Evolutionary conservation across 768 basidiomycete species (phyloP).

Genomic region (Russula vinacea): DNA sequence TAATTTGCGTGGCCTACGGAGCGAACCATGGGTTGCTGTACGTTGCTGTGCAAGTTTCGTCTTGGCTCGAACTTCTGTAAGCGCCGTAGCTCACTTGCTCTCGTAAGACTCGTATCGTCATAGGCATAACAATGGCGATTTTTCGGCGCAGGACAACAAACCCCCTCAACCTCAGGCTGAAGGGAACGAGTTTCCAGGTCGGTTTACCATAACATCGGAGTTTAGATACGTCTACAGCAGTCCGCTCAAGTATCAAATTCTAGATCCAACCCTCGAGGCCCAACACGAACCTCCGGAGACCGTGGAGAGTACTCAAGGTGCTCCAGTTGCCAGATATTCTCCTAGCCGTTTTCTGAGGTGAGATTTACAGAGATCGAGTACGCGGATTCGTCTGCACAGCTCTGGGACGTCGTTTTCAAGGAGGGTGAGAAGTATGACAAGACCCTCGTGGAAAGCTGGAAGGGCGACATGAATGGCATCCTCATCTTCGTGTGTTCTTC

Average conservation of each 20-base stretch:
- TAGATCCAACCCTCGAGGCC: background rate
- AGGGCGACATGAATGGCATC: conserved; percentile 16
- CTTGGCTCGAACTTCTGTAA: no score
- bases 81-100: no score
- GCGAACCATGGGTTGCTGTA: no score
- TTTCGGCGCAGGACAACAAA: background rate
- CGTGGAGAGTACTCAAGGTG: background rate
- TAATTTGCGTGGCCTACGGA: no score
- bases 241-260: background rate
- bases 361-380: conserved; percentile 12
- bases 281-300: background rate
- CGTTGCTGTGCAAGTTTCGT: no score
- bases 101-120: background rate
- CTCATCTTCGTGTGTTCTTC: conserved; percentile 13
- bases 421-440: conserved; percentile 22
- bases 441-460: conserved; percentile 17
- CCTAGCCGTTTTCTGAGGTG: background rate
- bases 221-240: background rate
- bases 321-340: background rate
- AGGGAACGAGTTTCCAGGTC: background rate
- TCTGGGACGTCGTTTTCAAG: conserved; percentile 17
- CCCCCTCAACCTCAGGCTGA: background rate
- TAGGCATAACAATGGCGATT: background rate
- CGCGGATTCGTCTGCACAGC: conserved; percentile 19
- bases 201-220: background rate